Conservation (phyloP, 2,329 filamentous ascomycete genomes). For the Rutstroemia sp. region DNA sequence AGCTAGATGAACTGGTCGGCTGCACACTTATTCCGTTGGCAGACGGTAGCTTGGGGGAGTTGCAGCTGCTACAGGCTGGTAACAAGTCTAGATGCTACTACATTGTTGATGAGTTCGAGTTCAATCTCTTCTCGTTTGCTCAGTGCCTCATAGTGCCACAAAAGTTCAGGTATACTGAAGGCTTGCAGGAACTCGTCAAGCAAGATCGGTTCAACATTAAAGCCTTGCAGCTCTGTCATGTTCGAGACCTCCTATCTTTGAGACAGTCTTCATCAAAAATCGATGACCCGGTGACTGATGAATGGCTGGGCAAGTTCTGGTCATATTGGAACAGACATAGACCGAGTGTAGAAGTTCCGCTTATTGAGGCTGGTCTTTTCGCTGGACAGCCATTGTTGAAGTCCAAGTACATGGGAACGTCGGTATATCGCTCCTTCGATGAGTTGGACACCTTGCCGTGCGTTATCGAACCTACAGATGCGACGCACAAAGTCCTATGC, state of each 20-base stretch:
- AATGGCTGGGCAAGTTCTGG: slow-evolving; percentile 22
- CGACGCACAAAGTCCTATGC: slow-evolving; percentile 11
- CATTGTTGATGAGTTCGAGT: slow-evolving; percentile 12
- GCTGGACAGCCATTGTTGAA: slow-evolving; percentile 2
- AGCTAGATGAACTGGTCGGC: slow-evolving; percentile 17
- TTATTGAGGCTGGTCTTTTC: background rate
- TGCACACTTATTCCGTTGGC: slow-evolving; percentile 24
- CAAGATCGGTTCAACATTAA: slow-evolving; percentile 21
- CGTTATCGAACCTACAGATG: slow-evolving; percentile 10
- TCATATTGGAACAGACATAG: slow-evolving; percentile 14
- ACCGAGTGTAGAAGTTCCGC: background rate
- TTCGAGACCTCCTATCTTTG: slow-evolving; percentile 14
- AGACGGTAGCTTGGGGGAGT: slow-evolving; percentile 17
- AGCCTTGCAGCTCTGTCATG: slow-evolving; percentile 11
- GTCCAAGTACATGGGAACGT: background rate
- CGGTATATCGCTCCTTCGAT: slow-evolving; percentile 5
- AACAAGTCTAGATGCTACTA: slow-evolving; percentile 9
- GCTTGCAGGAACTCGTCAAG: background rate
- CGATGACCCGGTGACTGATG: slow-evolving; percentile 3
- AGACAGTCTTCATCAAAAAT: background rate
- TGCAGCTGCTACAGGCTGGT: slow-evolving; percentile 4
- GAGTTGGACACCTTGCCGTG: slow-evolving; percentile 13
- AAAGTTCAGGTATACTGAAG: background rate
- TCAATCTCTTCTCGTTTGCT: slow-evolving; percentile 22
- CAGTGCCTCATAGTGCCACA: slow-evolving; percentile 11